These are phyloP conservation scores for Radiomyces spectabilis DNA, from an alignment of 192 early-diverging fungal species.

Conservation along the genomic window DNA sequence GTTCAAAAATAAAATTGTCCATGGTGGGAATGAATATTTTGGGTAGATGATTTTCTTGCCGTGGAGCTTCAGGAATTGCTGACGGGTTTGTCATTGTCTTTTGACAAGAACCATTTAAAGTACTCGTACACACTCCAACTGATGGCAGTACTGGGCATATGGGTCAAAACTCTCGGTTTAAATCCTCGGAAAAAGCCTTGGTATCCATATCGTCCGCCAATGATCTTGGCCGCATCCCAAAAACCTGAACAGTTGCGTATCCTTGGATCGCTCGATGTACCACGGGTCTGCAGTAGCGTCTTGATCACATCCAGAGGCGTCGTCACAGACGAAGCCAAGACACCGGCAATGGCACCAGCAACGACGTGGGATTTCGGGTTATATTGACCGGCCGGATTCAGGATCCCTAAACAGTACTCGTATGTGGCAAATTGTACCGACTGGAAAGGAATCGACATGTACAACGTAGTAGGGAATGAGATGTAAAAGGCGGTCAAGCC, in stretches of 20 bases:
- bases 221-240: conserved; percentile 48
- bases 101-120: conserved; percentile 52
- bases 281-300: conserved; percentile 76
- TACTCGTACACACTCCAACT: conserved; percentile 81
- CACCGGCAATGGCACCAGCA: conserved; percentile 83
- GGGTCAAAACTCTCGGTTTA: conserved; percentile 62
- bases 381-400: conserved; percentile 79
- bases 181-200: conserved; percentile 61
- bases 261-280: conserved; percentile 48
- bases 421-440: conserved; percentile 90
- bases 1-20: no score
- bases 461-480: conserved; percentile 91
- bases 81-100: conserved; percentile 3
- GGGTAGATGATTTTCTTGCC: neutral
- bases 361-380: conserved; percentile 79
- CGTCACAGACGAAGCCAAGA: conserved; percentile 76
- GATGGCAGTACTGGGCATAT: conserved; percentile 79
- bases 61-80: neutral
- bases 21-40: no score
- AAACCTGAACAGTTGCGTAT: conserved; percentile 58
- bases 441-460: conserved; percentile 96
- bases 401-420: conserved; percentile 68
- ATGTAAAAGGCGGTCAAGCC: conserved; percentile 88
- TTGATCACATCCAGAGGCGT: conserved; percentile 96
- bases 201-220: conserved; percentile 56